These are phyloP conservation scores for Aegilops speltoides DNA, from an alignment of 176 grass and related monocot genomes.

Conservation along the genomic window DNA sequence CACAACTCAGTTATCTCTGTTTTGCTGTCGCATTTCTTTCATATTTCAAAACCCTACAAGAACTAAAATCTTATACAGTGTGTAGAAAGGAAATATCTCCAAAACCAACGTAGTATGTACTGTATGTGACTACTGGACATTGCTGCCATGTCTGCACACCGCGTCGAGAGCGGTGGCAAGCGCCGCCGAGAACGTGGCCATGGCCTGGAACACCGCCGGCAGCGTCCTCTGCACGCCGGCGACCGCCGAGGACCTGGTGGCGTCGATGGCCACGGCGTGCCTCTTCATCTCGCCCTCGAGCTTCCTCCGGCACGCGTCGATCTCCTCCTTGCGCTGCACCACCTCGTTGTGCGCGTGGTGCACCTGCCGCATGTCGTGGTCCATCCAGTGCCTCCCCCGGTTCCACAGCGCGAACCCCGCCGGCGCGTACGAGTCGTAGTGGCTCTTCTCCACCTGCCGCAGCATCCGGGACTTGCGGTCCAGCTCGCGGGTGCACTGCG, in stretches of 20 bases:
- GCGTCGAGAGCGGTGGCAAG: conserved; percentile 41
- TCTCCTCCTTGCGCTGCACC: conserved; percentile 54
- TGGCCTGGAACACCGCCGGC: conserved; percentile 68
- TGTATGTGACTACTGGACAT: background rate
- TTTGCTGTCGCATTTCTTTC: background rate
- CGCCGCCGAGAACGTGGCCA: conserved; percentile 56
- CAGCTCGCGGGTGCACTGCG: conserved; percentile 43
- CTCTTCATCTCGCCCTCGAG: conserved; percentile 75
- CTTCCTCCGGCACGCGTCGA: conserved; percentile 36
- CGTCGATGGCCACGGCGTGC: conserved; percentile 69
- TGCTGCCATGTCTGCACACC: conserved; percentile 27
- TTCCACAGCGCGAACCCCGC: conserved; percentile 14
- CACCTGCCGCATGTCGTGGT: conserved; percentile 29
- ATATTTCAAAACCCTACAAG: background rate
- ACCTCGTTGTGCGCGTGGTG: conserved; percentile 34
- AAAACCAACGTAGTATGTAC: background rate
- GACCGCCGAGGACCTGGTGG: conserved; percentile 48
- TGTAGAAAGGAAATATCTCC: background rate
- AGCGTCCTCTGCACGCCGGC: conserved; percentile 60
- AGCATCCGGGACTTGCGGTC: conserved; percentile 62
- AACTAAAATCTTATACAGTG: no score
- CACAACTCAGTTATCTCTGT: background rate
- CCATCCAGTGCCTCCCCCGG: conserved; percentile 42
- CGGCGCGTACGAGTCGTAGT: conserved; percentile 64
- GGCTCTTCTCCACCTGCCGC: conserved; percentile 62